Conservation (phyloP, 1,139 yeast species). For the Suhomyces taliae region DNA sequence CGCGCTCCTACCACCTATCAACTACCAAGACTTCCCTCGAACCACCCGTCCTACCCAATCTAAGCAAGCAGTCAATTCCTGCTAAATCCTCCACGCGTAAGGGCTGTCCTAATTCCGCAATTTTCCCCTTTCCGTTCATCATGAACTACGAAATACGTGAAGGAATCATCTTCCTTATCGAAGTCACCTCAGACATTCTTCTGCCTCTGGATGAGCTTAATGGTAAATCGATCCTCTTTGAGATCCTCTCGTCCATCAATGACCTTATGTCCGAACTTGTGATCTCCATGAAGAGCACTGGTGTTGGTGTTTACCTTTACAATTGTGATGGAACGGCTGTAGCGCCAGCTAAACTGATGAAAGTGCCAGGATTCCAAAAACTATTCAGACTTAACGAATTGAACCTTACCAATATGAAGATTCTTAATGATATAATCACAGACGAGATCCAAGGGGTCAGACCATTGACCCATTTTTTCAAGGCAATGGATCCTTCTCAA, state of each 20-base stretch:
- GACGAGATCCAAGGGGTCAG: slow-evolving; percentile 28
- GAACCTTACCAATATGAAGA: slow-evolving; percentile 42
- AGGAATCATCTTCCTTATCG: slow-evolving; percentile 63
- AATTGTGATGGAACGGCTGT: slow-evolving; percentile 33
- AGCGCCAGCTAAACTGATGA: slow-evolving; percentile 23
- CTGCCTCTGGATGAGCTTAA: slow-evolving; percentile 33
- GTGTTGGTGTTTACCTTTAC: slow-evolving; percentile 65
- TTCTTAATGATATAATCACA: slow-evolving; percentile 32
- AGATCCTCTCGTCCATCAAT: slow-evolving; percentile 53
- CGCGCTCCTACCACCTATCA: too few species aligned
- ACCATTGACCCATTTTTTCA: slow-evolving; percentile 17
- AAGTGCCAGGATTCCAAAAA: slow-evolving; percentile 29
- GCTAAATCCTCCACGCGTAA: too few species aligned
- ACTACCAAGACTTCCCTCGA: too few species aligned
- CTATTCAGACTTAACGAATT: slow-evolving; percentile 38
- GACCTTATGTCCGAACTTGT: slow-evolving; percentile 59
- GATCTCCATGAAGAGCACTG: slow-evolving; percentile 60
- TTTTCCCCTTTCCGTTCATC: not conserved
- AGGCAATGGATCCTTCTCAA: slow-evolving; percentile 12
- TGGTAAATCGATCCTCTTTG: slow-evolving; percentile 45
- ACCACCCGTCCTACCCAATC: too few species aligned
- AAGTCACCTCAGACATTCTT: slow-evolving; percentile 53
- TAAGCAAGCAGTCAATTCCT: too few species aligned
- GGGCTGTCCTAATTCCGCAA: too few species aligned
- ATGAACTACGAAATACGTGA: slow-evolving; percentile 52